phyloP scores from a whole-genome alignment of 257 asterid genomes.

The Jasminum sambac region DNA sequence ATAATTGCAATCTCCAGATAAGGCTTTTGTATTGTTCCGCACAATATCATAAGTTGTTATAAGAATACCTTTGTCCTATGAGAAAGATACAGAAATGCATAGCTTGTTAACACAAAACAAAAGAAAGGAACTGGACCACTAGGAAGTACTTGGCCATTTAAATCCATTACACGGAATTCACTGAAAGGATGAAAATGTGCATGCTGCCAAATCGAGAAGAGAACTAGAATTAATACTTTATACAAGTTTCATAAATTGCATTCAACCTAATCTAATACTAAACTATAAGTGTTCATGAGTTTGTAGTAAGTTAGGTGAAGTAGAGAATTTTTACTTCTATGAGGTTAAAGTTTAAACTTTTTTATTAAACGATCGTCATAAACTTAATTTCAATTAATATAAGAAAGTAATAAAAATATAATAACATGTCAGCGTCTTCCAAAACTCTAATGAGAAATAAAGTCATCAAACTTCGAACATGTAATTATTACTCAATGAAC shows the following conservation, averaged over 20 bases:
- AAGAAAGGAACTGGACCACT: background rate
- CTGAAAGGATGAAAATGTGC: slow-evolving; percentile 4
- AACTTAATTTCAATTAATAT: no score
- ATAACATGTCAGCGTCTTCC: no score
- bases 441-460: no score
- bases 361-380: no score
- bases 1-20: slow-evolving; percentile 57
- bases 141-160: background rate
- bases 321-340: no score
- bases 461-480: no score
- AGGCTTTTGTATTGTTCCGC: slow-evolving; percentile 63
- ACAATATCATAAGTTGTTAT: slow-evolving; percentile 93
- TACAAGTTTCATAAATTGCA: slow-evolving; percentile 1
- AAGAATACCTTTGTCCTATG: slow-evolving; percentile 83
- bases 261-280: background rate
- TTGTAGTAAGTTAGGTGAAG: no score
- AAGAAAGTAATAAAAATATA: no score
- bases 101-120: background rate
- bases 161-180: slow-evolving; percentile 6
- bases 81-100: slow-evolving; percentile 18
- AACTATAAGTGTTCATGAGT: no score
- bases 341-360: no score
- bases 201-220: slow-evolving; percentile 3
- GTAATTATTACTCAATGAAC: no score
- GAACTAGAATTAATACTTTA: slow-evolving; percentile 9